Evolutionary conservation across 2,329 filamentous ascomycete species (phyloP).

Genomic region (Cordyceps cicadae): DNA sequence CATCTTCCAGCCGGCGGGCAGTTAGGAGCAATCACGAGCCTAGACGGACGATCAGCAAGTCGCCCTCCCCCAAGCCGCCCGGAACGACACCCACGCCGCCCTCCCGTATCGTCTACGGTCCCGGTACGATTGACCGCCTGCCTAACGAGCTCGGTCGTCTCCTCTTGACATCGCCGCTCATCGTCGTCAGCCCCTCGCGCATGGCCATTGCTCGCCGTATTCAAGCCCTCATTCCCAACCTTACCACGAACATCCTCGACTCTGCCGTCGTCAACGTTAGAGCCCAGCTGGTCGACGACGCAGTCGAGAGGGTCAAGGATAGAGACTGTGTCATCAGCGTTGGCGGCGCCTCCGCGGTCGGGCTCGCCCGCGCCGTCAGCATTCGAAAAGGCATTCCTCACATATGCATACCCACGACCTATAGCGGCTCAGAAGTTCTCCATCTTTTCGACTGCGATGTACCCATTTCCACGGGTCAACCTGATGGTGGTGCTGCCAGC

Average conservation of each 20-base stretch:
- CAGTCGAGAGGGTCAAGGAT: constrained; percentile 21
- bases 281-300: constrained; percentile 21
- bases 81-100: constrained; percentile 10
- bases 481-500: constrained; percentile 9
- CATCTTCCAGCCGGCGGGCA: constrained; percentile 3
- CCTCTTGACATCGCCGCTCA: constrained; percentile 25
- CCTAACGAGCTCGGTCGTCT: constrained; percentile 27
- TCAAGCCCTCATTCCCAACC: constrained; percentile 25
- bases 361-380: constrained; percentile 47
- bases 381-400: constrained; percentile 46
- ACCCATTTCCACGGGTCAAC: constrained; percentile 4
- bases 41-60: not conserved
- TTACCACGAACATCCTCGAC: constrained; percentile 25
- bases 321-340: constrained; percentile 53
- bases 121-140: constrained; percentile 24
- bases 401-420: constrained; percentile 52
- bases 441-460: constrained; percentile 23
- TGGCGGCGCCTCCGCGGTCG: constrained; percentile 54
- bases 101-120: constrained; percentile 28
- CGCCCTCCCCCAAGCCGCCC: not conserved
- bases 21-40: not conserved
- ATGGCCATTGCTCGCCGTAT: constrained; percentile 26
- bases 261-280: constrained; percentile 24
- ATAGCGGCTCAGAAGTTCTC: constrained; percentile 54
- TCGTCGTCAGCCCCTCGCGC: constrained; percentile 31